Evolutionary conservation across 768 basidiomycete species (phyloP).

Genomic region (Asterophora lycoperdoides): DNA sequence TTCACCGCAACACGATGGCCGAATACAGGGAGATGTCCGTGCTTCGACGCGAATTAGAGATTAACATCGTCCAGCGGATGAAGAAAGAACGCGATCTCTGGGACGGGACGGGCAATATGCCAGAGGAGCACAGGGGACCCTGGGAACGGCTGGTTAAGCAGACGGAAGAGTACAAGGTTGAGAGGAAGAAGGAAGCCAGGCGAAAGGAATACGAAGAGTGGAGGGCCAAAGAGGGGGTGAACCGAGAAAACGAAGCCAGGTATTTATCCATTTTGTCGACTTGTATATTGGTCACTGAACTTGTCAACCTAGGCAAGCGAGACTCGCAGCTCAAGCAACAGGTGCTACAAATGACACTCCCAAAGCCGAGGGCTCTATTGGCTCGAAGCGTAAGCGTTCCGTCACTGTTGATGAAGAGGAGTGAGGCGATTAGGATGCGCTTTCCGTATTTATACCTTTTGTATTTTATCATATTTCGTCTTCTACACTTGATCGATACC

Average conservation of each 20-base stretch:
- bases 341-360: not conserved
- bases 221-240: not conserved
- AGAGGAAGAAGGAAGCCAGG: slow-evolving; percentile 5
- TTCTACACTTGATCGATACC: too few species aligned
- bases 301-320: not conserved
- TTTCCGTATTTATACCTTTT: too few species aligned
- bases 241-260: not conserved
- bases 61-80: slow-evolving; percentile 15
- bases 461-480: too few species aligned
- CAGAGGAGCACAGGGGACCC: slow-evolving; percentile 8
- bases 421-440: not conserved
- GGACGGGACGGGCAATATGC: slow-evolving; percentile 27
- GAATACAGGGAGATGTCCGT: slow-evolving; percentile 15
- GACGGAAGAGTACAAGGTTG: not conserved
- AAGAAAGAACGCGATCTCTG: slow-evolving; percentile 22
- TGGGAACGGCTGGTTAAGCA: slow-evolving; percentile 12
- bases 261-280: not conserved
- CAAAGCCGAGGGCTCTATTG: not conserved
- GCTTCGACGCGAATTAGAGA: slow-evolving; percentile 15
- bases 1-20: slow-evolving; percentile 3
- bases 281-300: not conserved
- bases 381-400: not conserved
- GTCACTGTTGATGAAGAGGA: not conserved
- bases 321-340: not conserved
- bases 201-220: not conserved